phyloP scores from a whole-genome alignment of 768 basidiomycete genomes.

The Calocybe gangraenosa region DNA sequence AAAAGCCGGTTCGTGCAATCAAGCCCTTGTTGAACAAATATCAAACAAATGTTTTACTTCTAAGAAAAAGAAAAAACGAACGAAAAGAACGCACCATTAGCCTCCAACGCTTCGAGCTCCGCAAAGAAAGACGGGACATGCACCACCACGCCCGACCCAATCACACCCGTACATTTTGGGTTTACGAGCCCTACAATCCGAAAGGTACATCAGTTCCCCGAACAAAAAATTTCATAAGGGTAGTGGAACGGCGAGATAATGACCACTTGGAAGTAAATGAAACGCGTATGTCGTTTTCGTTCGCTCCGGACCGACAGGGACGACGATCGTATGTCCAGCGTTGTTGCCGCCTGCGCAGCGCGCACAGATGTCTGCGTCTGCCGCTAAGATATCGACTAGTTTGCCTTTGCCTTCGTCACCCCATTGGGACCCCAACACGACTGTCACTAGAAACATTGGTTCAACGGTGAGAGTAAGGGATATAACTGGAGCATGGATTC shows the following conservation, averaged over 20 bases:
- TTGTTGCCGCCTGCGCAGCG: conserved; percentile 98
- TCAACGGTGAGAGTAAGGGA: background rate
- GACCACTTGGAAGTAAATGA: conserved; percentile 92
- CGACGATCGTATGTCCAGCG: conserved; percentile 97
- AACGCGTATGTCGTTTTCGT: conserved; percentile 88
- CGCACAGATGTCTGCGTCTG: conserved; percentile 87
- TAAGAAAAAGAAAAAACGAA: no score
- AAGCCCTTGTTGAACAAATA: conserved; percentile 57
- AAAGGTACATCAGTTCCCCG: no score
- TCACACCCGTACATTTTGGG: conserved; percentile 76
- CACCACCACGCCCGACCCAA: conserved; percentile 95
- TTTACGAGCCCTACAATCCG: conserved; percentile 70
- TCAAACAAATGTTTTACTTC: background rate
- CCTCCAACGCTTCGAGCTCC: conserved; percentile 83
- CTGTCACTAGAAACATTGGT: conserved; percentile 40
- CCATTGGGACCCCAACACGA: conserved; percentile 88
- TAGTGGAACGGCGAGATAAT: conserved; percentile 1
- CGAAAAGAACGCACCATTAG: conserved; percentile 74
- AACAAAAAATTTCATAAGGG: background rate
- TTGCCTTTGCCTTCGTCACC: conserved; percentile 95
- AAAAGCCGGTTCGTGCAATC: conserved; percentile 81
- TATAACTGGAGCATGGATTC: no score
- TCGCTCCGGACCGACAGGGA: conserved; percentile 61
- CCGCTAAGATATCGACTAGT: conserved; percentile 93
- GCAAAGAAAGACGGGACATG: conserved; percentile 93